A percentile compares a stretch with the other conserved stretches of the same genome.
These are phyloP conservation scores for Glonium stellatum DNA, from an alignment of 495 filamentous ascomycete species.

Conservation along the genomic window DNA sequence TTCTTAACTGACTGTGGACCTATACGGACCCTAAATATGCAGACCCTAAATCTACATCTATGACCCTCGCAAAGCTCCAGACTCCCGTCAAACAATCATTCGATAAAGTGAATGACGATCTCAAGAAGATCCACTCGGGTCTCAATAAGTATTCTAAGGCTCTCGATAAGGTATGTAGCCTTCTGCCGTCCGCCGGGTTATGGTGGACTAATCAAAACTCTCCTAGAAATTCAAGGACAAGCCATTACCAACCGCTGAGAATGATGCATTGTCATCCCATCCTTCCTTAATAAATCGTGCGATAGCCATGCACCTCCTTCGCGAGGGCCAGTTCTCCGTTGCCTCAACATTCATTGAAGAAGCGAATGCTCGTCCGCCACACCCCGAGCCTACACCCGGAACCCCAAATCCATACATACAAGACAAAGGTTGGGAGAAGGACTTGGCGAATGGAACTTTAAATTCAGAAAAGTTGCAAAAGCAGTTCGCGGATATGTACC, in stretches of 20 bases:
- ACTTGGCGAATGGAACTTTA: conserved; percentile 25
- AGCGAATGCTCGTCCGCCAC: conserved; percentile 36
- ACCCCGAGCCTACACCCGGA: conserved; percentile 22
- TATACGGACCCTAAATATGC: conserved; percentile 55
- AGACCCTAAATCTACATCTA: conserved; percentile 63
- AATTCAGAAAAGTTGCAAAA: conserved; percentile 51
- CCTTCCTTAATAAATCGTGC: conserved; percentile 77
- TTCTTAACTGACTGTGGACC: conserved; percentile 6
- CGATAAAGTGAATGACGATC: conserved; percentile 65
- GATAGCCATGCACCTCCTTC: conserved; percentile 90
- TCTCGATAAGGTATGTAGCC: conserved; percentile 61
- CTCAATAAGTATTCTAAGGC: conserved; percentile 76
- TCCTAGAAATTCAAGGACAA: conserved; percentile 68
- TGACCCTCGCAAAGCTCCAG: conserved; percentile 75
- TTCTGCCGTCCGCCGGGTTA: neutral
- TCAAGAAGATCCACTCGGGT: conserved; percentile 71
- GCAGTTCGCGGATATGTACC: conserved; percentile 83
- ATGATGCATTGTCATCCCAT: conserved; percentile 73
- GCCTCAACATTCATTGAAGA: conserved; percentile 75
- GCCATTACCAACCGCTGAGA: conserved; percentile 65
- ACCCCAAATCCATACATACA: conserved; percentile 22
- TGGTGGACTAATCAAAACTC: neutral
- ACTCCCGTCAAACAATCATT: conserved; percentile 72
- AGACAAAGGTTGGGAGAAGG: conserved; percentile 19
- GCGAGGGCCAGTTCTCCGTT: conserved; percentile 87